Base-by-base conservation (phyloP, 2,329 filamentous ascomycete genomes). In the Penicillium sp. region DNA sequence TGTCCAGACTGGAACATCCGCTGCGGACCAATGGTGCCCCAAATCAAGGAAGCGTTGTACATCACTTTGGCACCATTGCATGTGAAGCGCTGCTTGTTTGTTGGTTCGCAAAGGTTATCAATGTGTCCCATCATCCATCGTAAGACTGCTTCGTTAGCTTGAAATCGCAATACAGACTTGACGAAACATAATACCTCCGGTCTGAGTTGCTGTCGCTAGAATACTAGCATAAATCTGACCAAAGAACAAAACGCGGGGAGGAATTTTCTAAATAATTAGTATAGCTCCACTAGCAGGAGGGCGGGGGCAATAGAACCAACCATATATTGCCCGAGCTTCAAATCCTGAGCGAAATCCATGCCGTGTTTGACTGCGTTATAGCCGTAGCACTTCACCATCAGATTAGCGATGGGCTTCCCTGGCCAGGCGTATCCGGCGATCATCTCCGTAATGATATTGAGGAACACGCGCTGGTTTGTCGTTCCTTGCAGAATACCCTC, bases 401-500 rank as follows among this genome's bases (percentile, higher is more conserved):
- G 70, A 54, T 70, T 72, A 13, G 70, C 70, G n/a, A 79, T 68
- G 2, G 70, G 67, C 47, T 67, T 69, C 2, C 70, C 70, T 0
- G 70, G 70, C 64, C 68, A 69, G 0, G 68, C 69, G 39, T 72
- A 72, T 2, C 70, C 70, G 0, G 68, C 68, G 21, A 72, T 70
- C n/a, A 72, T 55, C 47, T 72, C 70, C 0, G 69, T 70, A 31
- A 72, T 70, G 25, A 72, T 70, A 53, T 72, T 72, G 9, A 72
- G 60, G 36, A 70, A 70, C 16, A 60, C 60, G n/a, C 66, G 60
- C 29, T 69, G 67, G 31, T 71, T 71, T 1, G 68, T 71, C 4
- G 67, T 70, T 3, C 66, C 68, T 52, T 71, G 63, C 11, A 71
- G 71, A 60, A 76, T 76, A 0, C 76, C 75, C 41, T 74, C 73